Base-by-base conservation (phyloP, 2,329 filamentous ascomycete genomes). In the Arthroderma sp. region DNA sequence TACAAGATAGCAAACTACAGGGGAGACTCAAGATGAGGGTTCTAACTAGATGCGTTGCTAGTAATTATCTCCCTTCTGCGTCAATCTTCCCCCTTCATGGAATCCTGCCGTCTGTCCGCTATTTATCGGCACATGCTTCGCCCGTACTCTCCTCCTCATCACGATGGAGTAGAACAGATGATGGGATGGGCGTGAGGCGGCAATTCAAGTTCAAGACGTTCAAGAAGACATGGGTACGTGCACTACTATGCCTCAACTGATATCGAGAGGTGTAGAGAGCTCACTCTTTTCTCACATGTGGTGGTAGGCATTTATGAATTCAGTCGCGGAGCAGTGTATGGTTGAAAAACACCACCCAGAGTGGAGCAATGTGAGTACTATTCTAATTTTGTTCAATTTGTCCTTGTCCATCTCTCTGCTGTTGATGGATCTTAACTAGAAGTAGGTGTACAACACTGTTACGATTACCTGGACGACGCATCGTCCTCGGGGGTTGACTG, bases 401-500 rank as follows among this genome's bases (percentile, higher is more conserved):
- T 8, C 11, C 3, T 15, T 40, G 27, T 7, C 10, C 11, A 3
- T n/a, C 32, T 11, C 11, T n/a, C 10, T 15, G n/a, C 11, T 8
- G 8, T 5, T n/a, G 11, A 39, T n/a, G 9, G 11, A 15, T 40
- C 10, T 2, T 40, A 7, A 8, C 11, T 28, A 27, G 1, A n/a
- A n/a, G n/a, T 32, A 48, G 46, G 15, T 44, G n/a, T 48, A 48
- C 30, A 48, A 45, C 28, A 28, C 38, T 9, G 46, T 48, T 34
- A 41, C 33, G 5, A 43, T 48, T 29, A 45, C 43, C 8, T 66
- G 63, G 63, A 65, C 63, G 10, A 66, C 63, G 36, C 63, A 66
- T 53, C 50, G 52, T 15, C 63, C 63, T 5, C 60, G 57, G n/a
- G 63, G 63, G 27, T 55, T 66, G 27, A 60, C 61, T 6, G 47